These are phyloP conservation scores for Xylaria sp. DNA, from an alignment of 495 filamentous ascomycete genomes.

Conservation along the genomic window DNA sequence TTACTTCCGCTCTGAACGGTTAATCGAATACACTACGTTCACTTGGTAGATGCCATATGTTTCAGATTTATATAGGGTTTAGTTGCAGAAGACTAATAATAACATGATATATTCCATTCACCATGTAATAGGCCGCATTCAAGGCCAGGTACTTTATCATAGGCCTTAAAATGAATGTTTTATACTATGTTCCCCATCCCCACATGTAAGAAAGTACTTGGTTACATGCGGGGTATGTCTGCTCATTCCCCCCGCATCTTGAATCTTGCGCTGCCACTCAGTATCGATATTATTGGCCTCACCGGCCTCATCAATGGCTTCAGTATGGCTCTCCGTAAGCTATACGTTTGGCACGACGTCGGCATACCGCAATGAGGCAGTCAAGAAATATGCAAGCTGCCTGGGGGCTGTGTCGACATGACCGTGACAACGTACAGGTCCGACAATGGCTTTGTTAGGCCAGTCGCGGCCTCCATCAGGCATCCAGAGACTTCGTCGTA, in stretches of 20 bases:
- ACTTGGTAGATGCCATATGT: not conserved
- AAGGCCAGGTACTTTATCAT: not conserved
- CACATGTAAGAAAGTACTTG: not conserved
- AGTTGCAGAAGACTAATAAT: not conserved
- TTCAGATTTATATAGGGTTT: not conserved
- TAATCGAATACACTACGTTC: not conserved
- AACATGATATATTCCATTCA: not conserved
- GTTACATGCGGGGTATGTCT: constrained; percentile 17
- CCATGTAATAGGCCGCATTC: not conserved
- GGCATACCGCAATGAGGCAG: not conserved
- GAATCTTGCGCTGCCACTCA: not conserved
- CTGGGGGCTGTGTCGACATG: not conserved
- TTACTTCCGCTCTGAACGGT: not conserved
- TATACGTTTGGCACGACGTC: constrained; percentile 3
- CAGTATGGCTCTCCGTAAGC: constrained; percentile 12
- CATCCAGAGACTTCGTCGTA: not conserved
- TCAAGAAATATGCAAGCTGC: not conserved
- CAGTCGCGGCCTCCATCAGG: not conserved
- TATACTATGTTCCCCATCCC: not conserved
- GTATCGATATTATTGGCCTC: not conserved
- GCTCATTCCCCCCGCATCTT: not conserved
- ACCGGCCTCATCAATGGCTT: not conserved
- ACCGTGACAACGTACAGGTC: constrained; percentile 10
- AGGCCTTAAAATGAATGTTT: not conserved
- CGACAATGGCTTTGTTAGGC: not conserved